Base-by-base conservation (phyloP, 495 filamentous ascomycete genomes). In the Lasiosphaeriaceae sp. region DNA sequence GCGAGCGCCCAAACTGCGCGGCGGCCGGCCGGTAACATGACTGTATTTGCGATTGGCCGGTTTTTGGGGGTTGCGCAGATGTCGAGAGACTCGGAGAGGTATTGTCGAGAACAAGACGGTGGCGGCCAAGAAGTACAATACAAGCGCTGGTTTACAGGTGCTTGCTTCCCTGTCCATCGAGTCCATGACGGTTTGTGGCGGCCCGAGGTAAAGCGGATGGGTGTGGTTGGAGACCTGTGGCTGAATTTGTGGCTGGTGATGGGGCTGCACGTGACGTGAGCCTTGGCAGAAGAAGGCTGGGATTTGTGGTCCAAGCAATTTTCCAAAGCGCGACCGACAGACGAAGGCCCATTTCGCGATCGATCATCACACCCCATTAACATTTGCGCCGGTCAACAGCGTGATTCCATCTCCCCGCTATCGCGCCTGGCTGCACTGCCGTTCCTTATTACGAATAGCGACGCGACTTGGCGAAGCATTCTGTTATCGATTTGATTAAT, bases 291-390 rank as follows among this genome's bases (percentile, higher is more conserved):
- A n/a, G n/a, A n/a, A n/a, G n/a, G n/a, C n/a, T n/a, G n/a, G n/a
- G n/a, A 29, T 63, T 51, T 53, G 51, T 49, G 63, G 64, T 66
- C 66, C 67, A 66, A 70, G 63, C 56, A 67, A 66, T 70, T 66
- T 63, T 66, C 67, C 59, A 70, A 62, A 63, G n/a, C 67, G 67
- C 67, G 67, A 67, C 65, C 48, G 56, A 44, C 62, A 64, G 60
- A 68, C 61, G 62, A 64, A 66, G 55, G 54, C 54, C 57, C 62
- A 53, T 14, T 17, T 43, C n/a, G 8, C 7, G 49, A 54, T 47
- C 31, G 22, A 17, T 50, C 62, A 63, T 60, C 65, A 48, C 58
- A 57, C 59, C 47, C 39, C n/a, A 46, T 35, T 35, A n/a, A n/a
- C n/a, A n/a, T 46, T 59, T 48, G 55, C 57, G 60, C 49, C 64